phyloP scores from a whole-genome alignment of 179 eudicot species.

The Gypsophila paniculata region DNA sequence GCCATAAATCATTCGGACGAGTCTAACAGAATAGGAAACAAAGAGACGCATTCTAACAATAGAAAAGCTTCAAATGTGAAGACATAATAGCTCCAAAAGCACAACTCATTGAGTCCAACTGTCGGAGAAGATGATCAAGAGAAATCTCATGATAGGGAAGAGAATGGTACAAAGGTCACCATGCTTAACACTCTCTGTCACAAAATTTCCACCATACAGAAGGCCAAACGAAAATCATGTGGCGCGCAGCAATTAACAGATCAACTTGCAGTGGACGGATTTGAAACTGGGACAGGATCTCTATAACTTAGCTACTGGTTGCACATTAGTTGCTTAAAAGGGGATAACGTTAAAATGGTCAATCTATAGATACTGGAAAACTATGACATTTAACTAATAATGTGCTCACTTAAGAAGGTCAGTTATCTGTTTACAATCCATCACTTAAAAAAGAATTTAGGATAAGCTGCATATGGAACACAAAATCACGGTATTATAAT shows the following conservation, averaged over 20 bases:
- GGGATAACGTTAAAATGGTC: too few species aligned
- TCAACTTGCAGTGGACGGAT: too few species aligned
- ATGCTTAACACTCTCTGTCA: too few species aligned
- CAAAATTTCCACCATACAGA: too few species aligned
- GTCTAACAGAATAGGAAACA: not conserved
- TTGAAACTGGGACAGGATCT: too few species aligned
- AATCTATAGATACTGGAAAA: too few species aligned
- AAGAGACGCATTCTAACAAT: not conserved
- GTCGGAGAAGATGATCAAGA: not conserved
- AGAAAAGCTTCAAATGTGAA: not conserved
- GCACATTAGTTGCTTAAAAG: too few species aligned
- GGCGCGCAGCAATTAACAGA: too few species aligned
- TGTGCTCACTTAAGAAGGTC: not conserved
- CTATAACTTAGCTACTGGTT: not conserved
- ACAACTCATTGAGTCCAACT: not conserved
- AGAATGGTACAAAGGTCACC: not conserved
- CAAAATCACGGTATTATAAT: not conserved
- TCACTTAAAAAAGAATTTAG: not conserved
- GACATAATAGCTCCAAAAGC: not conserved
- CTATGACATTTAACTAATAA: too few species aligned
- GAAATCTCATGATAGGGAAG: not conserved
- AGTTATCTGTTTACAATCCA: not conserved
- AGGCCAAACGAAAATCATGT: too few species aligned
- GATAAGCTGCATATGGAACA: not conserved
- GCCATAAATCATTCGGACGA: not conserved